Evolutionary conservation across 2,329 filamentous ascomycete genomes (phyloP), one percentile per base, ranked within the genome.

Genomic region (Raffaelea ambrosiae): DNA sequence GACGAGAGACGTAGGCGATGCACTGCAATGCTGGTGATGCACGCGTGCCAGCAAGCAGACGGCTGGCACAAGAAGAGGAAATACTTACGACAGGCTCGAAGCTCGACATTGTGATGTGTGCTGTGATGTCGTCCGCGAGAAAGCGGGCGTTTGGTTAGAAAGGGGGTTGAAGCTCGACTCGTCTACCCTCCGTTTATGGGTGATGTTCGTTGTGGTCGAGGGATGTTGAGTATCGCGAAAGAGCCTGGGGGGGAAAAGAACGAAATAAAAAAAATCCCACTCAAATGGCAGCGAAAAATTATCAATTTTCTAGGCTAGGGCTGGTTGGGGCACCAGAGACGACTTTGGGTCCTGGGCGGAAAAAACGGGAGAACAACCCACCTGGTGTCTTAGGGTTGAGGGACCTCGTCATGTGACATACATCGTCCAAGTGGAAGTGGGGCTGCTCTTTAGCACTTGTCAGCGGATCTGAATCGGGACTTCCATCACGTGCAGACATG

Each of bases 11-110:
- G n/a, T n/a, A n/a, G n/a, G n/a, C n/a, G n/a, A n/a, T n/a, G n/a
- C n/a, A n/a, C n/a, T n/a, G n/a, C n/a, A n/a, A n/a, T n/a, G n/a
- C n/a, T n/a, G n/a, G n/a, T n/a, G n/a, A n/a, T n/a, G n/a, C n/a
- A n/a, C n/a, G n/a, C n/a, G n/a, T n/a, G n/a, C n/a, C n/a, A n/a
- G n/a, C n/a, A n/a, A n/a, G n/a, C n/a, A n/a, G n/a, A n/a, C n/a
- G n/a, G n/a, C n/a, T n/a, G n/a, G n/a, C n/a, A n/a, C n/a, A n/a
- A n/a, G n/a, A n/a, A n/a, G n/a, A n/a, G n/a, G n/a, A n/a, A 48
- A 54, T 63, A 83, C 80, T 83, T 73, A 84, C 81, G 75, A 82
- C 79, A 70, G 72, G 67, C 75, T 84, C 81, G 72, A 84, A 83
- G 65, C 75, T 77, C 68, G 79, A 83, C 79, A 83, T 83, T 67